A percentile compares a stretch with the other conserved stretches of the same genome.
Conservation (phyloP, 805 yeast species). For the Metschnikowia drakensbergensis region DNA sequence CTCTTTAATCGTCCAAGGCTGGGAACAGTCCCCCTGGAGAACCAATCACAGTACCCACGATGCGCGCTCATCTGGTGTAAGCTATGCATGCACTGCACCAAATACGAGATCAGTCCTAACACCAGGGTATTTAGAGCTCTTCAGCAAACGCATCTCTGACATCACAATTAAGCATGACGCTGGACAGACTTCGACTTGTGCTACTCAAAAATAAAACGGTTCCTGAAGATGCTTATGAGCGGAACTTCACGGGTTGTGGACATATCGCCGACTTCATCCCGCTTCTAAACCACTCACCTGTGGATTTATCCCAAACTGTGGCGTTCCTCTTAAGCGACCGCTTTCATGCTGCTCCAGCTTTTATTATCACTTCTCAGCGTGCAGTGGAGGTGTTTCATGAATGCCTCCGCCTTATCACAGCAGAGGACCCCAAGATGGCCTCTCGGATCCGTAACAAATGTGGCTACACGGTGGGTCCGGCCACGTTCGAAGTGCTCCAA, state of each 20-base stretch:
- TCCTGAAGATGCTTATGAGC: constrained; percentile 65
- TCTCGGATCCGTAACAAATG: constrained; percentile 42
- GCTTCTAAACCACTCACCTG: constrained; percentile 60
- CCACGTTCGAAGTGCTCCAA: constrained; percentile 60
- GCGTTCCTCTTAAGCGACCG: constrained; percentile 40
- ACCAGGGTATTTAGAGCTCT: neutral
- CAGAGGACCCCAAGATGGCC: constrained; percentile 11
- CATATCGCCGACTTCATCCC: constrained; percentile 63
- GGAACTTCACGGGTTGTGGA: constrained; percentile 32
- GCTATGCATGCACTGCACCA: neutral
- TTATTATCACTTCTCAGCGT: constrained; percentile 85
- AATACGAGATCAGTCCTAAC: neutral
- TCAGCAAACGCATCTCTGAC: neutral
- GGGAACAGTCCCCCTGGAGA: neutral
- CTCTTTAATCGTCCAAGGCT: neutral
- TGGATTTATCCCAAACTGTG: constrained; percentile 44
- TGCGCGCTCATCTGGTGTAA: constrained; percentile 2
- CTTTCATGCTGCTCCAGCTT: constrained; percentile 38
- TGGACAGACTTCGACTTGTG: constrained; percentile 27
- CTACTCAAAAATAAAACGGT: constrained; percentile 69
- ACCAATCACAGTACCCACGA: constrained; percentile 1
- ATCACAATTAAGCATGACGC: neutral
- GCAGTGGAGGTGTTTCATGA: constrained; percentile 77
- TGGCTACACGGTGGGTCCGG: constrained; percentile 89
- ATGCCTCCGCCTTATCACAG: constrained; percentile 30